Base-by-base conservation (phyloP, 371 early-diverging fungal species). In the Neoconidiobolus thromboides region DNA sequence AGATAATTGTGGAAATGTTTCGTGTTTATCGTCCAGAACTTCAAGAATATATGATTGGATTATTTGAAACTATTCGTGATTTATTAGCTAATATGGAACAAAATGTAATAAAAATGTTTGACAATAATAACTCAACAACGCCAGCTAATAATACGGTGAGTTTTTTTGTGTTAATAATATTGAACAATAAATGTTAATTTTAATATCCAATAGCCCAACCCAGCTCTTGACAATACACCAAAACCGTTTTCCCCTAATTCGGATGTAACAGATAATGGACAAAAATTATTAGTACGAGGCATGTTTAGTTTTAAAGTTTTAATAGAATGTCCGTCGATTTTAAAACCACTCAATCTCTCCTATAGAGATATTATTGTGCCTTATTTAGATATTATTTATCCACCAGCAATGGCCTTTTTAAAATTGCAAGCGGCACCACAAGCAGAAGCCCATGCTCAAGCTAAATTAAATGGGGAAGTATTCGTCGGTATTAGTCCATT, bases 271-370 rank as follows among this genome's bases (percentile, higher is more conserved):
- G 80, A 80, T 61, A 80, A 81, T 42, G 77, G 85, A 1, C 56
- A 9, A 15, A 41, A 10, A 15, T 15, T 43, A 15, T 43, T 73
- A 6, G 58, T 77, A 38, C 68, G 69, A 62, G 86, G 90, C 62
- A 67, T 87, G 67, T 76, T 73, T 62, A 91, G 91, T 60, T 97
- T 98, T 77, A 96, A 96, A 70, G 94, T 96, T 7, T 65, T 97
- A 65, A 90, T 91, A 0, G 99, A 98, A 65, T 92, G 93, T 61
- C 99, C 98, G 0, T 89, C 95, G 47, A 95, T 96, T 53, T 87
- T 98, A n/a, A 97, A 79, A 1, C 67, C n/a, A 37, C 38, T 54
- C 39, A 36, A 42, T 36, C 2, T 39, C 0, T 43, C 43, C 6
- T 64, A 79, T 3, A 78, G 10, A 48, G 50, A 59, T 5, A 37